Evolutionary conservation across 2,329 filamentous ascomycete genomes (phyloP).

Genomic region (Pseudocercospora cruenta): DNA sequence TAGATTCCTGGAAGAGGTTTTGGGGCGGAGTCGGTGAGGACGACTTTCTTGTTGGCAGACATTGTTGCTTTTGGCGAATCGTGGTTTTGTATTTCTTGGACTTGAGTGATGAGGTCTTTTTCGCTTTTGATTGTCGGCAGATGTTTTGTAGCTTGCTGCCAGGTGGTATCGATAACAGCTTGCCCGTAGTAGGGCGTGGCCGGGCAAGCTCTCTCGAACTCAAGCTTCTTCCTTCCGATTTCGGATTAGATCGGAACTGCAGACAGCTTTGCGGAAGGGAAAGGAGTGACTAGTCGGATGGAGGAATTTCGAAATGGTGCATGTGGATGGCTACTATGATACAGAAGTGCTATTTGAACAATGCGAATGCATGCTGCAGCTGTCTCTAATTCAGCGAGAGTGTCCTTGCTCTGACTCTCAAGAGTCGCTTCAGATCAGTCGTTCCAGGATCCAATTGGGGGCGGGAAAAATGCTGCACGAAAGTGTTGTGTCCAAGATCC

Average conservation of each 20-base stretch:
- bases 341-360: neutral
- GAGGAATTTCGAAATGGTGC: neutral
- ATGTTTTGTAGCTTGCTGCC: neutral
- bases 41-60: conserved; percentile 32
- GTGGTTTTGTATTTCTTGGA: too few relatives aligned
- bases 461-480: too few relatives aligned
- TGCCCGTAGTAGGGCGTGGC: neutral
- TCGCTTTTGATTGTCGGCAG: neutral
- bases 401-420: too few relatives aligned
- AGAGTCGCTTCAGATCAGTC: too few relatives aligned
- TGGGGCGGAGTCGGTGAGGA: conserved; percentile 36
- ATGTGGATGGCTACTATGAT: neutral
- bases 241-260: neutral
- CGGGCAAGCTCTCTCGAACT: neutral
- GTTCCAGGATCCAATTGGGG: too few relatives aligned
- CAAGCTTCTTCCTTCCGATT: neutral
- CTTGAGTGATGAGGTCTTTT: neutral
- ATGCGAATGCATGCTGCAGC: neutral
- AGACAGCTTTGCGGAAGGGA: neutral
- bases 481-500: too few relatives aligned
- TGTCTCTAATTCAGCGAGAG: neutral
- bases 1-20: conserved; percentile 33
- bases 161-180: neutral
- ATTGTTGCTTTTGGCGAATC: conserved; percentile 19
- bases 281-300: neutral